Conservation (phyloP, 768 basidiomycete genomes). For the Phanerochaete sordida region DNA sequence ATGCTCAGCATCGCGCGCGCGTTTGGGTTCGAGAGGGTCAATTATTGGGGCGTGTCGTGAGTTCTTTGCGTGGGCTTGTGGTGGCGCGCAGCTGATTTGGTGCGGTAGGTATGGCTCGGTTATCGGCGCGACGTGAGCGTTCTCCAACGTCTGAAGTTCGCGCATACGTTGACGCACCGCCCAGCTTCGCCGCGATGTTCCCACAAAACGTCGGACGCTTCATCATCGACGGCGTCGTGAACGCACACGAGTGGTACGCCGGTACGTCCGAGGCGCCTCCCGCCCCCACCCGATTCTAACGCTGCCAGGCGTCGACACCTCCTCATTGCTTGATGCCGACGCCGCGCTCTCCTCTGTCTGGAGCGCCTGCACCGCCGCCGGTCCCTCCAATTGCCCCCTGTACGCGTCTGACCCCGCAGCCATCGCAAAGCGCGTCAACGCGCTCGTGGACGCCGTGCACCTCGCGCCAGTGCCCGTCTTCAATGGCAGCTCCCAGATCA, state of each 20-base stretch:
- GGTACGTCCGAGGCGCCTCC: too few species aligned
- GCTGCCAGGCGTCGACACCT: slow-evolving; percentile 4
- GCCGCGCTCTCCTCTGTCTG: slow-evolving; percentile 17
- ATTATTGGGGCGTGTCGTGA: slow-evolving; percentile 27
- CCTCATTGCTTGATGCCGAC: slow-evolving; percentile 10
- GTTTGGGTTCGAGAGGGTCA: slow-evolving; percentile 26
- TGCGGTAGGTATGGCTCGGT: slow-evolving; percentile 25
- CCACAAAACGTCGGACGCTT: slow-evolving; percentile 27
- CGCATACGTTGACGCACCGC: not conserved
- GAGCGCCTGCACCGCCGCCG: slow-evolving; percentile 18
- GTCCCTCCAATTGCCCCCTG: slow-evolving; percentile 21
- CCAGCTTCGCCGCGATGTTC: slow-evolving; percentile 20
- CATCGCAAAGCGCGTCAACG: slow-evolving; percentile 16
- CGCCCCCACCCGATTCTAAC: too few species aligned
- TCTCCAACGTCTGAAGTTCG: slow-evolving; percentile 18
- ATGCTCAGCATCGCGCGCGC: slow-evolving; percentile 27
- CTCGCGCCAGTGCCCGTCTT: not conserved
- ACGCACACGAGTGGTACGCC: slow-evolving; percentile 22
- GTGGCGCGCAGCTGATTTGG: not conserved
- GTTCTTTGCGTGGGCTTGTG: not conserved
- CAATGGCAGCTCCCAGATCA: not conserved
- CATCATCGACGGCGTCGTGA: slow-evolving; percentile 24
- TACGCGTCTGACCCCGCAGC: slow-evolving; percentile 16
- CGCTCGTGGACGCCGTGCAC: not conserved
- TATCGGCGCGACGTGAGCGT: slow-evolving; percentile 28